A percentile compares a stretch with the other conserved stretches of the same genome.
Conservation (phyloP, 2,329 filamentous ascomycete species). For the Fusarium nisikadoi region DNA sequence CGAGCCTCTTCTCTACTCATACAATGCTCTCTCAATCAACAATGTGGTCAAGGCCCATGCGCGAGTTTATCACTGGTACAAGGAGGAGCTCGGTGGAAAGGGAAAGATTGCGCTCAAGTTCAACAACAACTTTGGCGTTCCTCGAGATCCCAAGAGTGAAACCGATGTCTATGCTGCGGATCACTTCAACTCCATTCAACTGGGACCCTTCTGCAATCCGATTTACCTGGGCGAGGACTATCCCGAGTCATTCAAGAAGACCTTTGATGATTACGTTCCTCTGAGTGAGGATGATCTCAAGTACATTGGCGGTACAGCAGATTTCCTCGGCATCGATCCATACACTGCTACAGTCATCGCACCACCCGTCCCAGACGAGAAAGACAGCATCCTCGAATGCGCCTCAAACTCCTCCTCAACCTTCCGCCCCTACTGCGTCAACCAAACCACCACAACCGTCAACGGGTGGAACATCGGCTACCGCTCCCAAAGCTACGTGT, state of each 20-base stretch:
- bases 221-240: conserved; percentile 64
- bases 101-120: conserved; percentile 63
- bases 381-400: conserved; percentile 59
- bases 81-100: conserved; percentile 61
- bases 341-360: conserved; percentile 68
- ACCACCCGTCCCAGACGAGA: conserved; percentile 50
- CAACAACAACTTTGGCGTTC: conserved; percentile 62
- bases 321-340: conserved; percentile 67
- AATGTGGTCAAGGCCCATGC: conserved; percentile 61
- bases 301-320: conserved; percentile 61
- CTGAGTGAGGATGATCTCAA: conserved; percentile 60
- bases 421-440: conserved; percentile 64
- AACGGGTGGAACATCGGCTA: conserved; percentile 70
- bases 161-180: conserved; percentile 58
- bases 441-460: conserved; percentile 56
- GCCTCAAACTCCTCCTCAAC: conserved; percentile 56
- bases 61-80: conserved; percentile 63
- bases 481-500: conserved; percentile 64
- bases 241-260: conserved; percentile 58
- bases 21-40: conserved; percentile 53
- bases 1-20: conserved; percentile 58
- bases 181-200: conserved; percentile 59
- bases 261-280: conserved; percentile 56
- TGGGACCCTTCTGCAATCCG: conserved; percentile 63
- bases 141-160: conserved; percentile 52